Conservation (phyloP, 768 basidiomycete genomes). For the Lyophyllum atratum region DNA sequence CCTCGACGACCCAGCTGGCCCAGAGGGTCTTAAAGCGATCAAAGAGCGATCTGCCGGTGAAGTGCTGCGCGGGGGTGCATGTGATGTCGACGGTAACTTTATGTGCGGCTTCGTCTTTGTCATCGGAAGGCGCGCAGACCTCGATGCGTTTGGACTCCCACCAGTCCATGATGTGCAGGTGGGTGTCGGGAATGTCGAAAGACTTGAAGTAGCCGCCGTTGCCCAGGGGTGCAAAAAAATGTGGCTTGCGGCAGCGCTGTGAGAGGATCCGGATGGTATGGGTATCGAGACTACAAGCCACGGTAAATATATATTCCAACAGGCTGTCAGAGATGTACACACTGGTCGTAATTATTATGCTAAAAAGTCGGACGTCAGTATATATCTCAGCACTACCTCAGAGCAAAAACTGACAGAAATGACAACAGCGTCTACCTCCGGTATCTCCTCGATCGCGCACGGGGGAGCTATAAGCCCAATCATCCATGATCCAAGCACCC, state of each 20-base stretch:
- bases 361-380: slow-evolving; percentile 12
- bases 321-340: slow-evolving; percentile 11
- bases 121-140: slow-evolving; percentile 21
- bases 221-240: slow-evolving; percentile 62
- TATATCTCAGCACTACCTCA: neutral
- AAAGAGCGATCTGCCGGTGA: slow-evolving; percentile 47
- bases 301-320: neutral
- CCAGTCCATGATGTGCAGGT: slow-evolving; percentile 64
- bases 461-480: slow-evolving; percentile 46
- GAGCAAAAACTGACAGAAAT: slow-evolving; percentile 46
- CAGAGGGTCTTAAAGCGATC: slow-evolving; percentile 64
- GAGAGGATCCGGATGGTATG: slow-evolving; percentile 41
- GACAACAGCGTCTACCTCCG: slow-evolving; percentile 62
- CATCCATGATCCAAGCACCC: no score
- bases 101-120: neutral
- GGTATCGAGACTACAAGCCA: slow-evolving; percentile 40
- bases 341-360: slow-evolving; percentile 61
- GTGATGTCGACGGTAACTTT: slow-evolving; percentile 44
- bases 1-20: slow-evolving; percentile 66
- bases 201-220: slow-evolving; percentile 44
- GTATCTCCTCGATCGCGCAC: slow-evolving; percentile 54
- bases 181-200: slow-evolving; percentile 37
- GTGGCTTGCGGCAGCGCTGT: slow-evolving; percentile 35
- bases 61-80: slow-evolving; percentile 69
- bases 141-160: slow-evolving; percentile 52